Base-by-base conservation (phyloP, 208 protist genomes). In the Leishmania gerbilli region DNA sequence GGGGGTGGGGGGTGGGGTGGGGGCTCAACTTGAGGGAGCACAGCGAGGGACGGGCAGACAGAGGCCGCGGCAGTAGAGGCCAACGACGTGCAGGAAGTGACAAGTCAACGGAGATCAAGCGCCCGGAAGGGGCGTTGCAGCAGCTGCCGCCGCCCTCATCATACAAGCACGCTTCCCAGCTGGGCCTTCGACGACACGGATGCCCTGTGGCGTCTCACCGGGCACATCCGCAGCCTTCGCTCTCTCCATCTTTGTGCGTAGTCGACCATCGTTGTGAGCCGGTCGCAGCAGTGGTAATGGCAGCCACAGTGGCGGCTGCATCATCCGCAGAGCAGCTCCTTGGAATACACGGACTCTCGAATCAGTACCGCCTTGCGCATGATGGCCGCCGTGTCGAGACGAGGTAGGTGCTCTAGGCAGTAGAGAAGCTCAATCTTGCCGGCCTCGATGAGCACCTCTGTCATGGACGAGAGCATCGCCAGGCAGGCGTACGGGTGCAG, bases 401-500 rank as follows among this genome's bases (percentile, higher is more conserved):
- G 91, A n/a, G 95, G 95, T n/a, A 97, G 72, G 75, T 91, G 88
- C 27, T 87, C 75, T 51, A 97, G 72, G 34, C 91, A 90, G 74
- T 87, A 85, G 69, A 97, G 84, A 64, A 96, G 90, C 74, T 92
- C 91, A 27, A 79, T 87, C 62, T 89, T 89, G 45, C 93, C 92
- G 51, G 88, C 91, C 84, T 97, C 92, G 51, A 97, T 87, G n/a
- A 97, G 77, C 67, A 94, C 88, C 80, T 96, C 92, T 40, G 93
- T 96, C 85, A 97, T 88, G 72, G 93, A 87, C 3, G 85, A 82
- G 15, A 97, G 84, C 37, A 95, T 87, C 13, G 95, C 92, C 47
- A 97, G 83, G 69, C 90, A 95, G 17, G 96, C 91, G 74, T 92
- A 97, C 5, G 89, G 85, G 76, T 97, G 95, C 62, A 96, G 89